Evolutionary conservation across 768 basidiomycete genomes (phyloP).

Genomic region (Mycena albidolilacea): DNA sequence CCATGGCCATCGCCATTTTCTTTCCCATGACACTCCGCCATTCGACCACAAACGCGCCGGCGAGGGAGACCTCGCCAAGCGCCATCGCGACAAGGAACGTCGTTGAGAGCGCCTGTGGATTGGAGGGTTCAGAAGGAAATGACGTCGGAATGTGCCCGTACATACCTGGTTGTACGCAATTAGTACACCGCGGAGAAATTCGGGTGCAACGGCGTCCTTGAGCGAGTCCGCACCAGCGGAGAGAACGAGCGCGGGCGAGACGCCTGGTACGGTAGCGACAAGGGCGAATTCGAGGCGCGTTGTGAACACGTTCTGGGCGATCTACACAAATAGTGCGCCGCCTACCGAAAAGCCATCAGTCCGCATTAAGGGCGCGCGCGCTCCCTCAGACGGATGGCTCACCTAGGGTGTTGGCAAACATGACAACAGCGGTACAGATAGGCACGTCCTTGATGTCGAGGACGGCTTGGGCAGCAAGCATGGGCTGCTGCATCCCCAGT

Average conservation of each 20-base stretch:
- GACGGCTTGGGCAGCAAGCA: conserved; percentile 40
- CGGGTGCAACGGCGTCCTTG: conserved; percentile 18
- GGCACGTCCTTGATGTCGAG: conserved; percentile 38
- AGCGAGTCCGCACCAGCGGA: conserved; percentile 24
- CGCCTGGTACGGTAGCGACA: conserved; percentile 21
- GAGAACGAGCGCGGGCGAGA: conserved; percentile 27
- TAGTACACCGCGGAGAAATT: conserved; percentile 7
- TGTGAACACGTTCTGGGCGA: conserved; percentile 41
- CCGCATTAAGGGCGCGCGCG: conserved; percentile 46
- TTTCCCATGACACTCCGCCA: conserved; percentile 38
- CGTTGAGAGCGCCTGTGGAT: conserved; percentile 18
- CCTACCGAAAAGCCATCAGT: conserved; percentile 10
- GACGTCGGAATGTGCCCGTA: neutral
- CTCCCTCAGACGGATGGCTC: conserved; percentile 13
- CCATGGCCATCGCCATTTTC: conserved; percentile 4
- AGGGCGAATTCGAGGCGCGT: conserved; percentile 14
- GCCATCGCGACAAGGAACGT: conserved; percentile 27
- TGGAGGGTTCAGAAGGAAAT: neutral
- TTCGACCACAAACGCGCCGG: conserved; percentile 28
- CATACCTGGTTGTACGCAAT: conserved; percentile 22
- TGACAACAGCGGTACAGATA: conserved; percentile 38
- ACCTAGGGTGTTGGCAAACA: conserved; percentile 42
- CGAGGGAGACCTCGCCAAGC: conserved; percentile 6
- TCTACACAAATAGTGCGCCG: conserved; percentile 38
- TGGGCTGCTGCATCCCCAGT: conserved; percentile 41